A percentile compares a stretch with the other conserved stretches of the same genome.
Conservation (phyloP, 2,329 filamentous ascomycete species). For the Leptodontidium sp. region DNA sequence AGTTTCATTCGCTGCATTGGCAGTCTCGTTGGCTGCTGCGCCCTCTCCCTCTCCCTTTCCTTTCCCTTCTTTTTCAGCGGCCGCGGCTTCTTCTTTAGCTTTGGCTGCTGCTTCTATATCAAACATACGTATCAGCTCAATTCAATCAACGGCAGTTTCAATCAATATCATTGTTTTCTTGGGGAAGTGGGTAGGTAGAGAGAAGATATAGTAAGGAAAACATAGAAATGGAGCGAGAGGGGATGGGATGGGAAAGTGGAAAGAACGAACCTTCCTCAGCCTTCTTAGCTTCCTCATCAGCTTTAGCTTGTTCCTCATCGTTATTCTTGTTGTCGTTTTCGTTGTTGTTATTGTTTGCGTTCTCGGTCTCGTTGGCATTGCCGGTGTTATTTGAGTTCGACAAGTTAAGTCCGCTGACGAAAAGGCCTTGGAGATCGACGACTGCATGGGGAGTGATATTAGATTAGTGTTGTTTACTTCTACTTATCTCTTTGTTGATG, state of each 20-base stretch:
- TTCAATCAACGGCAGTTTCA: background rate
- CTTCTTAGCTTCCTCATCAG: background rate
- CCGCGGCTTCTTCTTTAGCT: background rate
- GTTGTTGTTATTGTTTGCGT: background rate
- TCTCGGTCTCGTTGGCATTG: background rate
- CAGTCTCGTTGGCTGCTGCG: no score
- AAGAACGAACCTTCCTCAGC: slow-evolving; percentile 5
- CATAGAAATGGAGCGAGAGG: no score
- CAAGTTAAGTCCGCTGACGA: background rate
- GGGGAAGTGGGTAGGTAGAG: no score
- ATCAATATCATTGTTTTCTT: no score
- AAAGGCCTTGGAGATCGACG: slow-evolving; percentile 14
- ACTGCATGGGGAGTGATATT: background rate
- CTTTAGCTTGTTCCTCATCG: slow-evolving; percentile 2
- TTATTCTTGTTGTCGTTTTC: background rate
- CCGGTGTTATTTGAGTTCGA: background rate
- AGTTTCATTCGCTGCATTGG: background rate
- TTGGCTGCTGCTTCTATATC: background rate
- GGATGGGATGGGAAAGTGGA: background rate
- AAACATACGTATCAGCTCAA: background rate
- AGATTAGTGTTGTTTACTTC: background rate
- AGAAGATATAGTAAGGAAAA: no score
- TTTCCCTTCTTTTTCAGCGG: no score
- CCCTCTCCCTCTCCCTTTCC: no score
- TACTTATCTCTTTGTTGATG: background rate